phyloP scores from a whole-genome alignment of 1,284 basidiomycete species.

The Kalmanozyma brasiliensis region DNA sequence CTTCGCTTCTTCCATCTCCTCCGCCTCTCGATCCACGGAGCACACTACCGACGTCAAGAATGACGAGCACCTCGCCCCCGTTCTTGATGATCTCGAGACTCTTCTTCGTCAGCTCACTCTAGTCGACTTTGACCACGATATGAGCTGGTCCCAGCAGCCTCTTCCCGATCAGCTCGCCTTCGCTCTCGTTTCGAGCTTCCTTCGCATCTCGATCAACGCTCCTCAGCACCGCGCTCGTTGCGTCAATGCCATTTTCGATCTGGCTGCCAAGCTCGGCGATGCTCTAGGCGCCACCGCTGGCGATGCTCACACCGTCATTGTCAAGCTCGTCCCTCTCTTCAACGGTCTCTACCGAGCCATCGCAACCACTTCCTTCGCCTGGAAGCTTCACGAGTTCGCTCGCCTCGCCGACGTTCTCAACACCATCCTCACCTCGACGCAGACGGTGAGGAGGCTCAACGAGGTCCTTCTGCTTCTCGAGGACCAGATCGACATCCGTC shows the following conservation, averaged over 20 bases:
- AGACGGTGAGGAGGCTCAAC: constrained; percentile 71
- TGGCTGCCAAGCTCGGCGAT: constrained; percentile 35
- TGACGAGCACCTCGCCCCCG: constrained; percentile 55
- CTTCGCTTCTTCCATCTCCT: constrained; percentile 63
- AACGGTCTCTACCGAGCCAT: constrained; percentile 88
- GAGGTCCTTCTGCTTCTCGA: constrained; percentile 70
- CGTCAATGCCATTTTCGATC: constrained; percentile 63
- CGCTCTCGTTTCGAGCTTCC: constrained; percentile 70
- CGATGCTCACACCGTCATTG: constrained; percentile 79
- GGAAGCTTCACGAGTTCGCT: constrained; percentile 78
- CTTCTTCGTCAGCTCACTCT: constrained; percentile 46
- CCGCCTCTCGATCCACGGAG: constrained; percentile 50
- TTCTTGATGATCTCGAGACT: constrained; percentile 55
- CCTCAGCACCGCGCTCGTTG: constrained; percentile 74
- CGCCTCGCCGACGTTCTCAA: constrained; percentile 73
- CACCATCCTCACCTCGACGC: constrained; percentile 74
- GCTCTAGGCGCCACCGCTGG: constrained; percentile 33
- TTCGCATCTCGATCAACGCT: constrained; percentile 73
- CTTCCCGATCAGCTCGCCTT: constrained; percentile 63
- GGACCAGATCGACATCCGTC: constrained; percentile 69
- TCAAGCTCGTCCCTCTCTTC: constrained; percentile 78
- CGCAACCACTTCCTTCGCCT: constrained; percentile 79
- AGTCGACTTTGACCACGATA: constrained; percentile 52
- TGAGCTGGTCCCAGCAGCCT: constrained; percentile 55
- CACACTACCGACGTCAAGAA: constrained; percentile 50